These are phyloP conservation scores for Diutina ranongensis DNA, from an alignment of 1,139 yeast genomes.

Conservation along the genomic window DNA sequence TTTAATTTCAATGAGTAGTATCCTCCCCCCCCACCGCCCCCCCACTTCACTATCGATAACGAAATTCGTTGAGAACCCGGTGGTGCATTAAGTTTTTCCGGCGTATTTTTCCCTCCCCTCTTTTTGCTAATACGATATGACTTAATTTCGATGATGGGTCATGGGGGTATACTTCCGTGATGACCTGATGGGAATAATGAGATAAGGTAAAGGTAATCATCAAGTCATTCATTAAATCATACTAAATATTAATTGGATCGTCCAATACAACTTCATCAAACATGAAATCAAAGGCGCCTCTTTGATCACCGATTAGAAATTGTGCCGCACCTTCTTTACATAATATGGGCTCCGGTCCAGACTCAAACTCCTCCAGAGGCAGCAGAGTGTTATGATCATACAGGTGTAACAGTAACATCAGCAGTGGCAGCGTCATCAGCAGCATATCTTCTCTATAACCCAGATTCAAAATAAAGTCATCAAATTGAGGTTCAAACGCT, in stretches of 20 bases:
- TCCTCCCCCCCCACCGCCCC: too few species aligned
- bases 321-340: background rate
- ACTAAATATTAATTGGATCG: background rate
- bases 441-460: background rate
- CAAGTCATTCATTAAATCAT: background rate
- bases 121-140: too few species aligned
- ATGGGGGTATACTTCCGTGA: too few species aligned
- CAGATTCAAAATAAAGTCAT: background rate
- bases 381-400: background rate
- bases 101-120: too few species aligned
- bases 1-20: too few species aligned
- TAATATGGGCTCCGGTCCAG: background rate
- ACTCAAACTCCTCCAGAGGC: background rate
- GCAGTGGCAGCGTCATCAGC: conserved; percentile 6
- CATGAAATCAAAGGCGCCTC: background rate
- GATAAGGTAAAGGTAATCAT: too few species aligned
- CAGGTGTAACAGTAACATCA: conserved; percentile 4
- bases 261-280: conserved; percentile 1
- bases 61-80: too few species aligned
- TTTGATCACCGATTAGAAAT: background rate
- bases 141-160: too few species aligned
- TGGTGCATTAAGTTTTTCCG: too few species aligned
- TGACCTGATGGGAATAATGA: too few species aligned
- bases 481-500: background rate
- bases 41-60: too few species aligned